Conservation (phyloP, 83 land plant species). For the Larix sibirica region DNA sequence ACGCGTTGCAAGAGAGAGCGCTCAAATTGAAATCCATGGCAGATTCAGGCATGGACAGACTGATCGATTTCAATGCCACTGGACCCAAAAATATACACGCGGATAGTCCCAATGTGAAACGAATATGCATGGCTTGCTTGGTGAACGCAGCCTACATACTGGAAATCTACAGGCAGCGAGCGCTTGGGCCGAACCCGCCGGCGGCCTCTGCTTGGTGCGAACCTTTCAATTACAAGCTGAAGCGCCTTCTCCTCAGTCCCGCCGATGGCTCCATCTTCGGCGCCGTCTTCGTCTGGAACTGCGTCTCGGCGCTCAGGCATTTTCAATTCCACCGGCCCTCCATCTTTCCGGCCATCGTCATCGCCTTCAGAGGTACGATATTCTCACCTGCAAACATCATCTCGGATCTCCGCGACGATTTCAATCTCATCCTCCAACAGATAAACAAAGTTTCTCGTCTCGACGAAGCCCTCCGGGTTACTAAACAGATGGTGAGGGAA, state of each 20-base stretch:
- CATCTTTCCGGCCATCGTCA: background rate
- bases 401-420: constrained; percentile 10
- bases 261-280: constrained; percentile 12
- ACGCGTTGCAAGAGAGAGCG: no score
- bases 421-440: constrained; percentile 7
- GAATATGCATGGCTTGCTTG: constrained; percentile 7
- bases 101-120: background rate
- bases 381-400: background rate
- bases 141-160: background rate
- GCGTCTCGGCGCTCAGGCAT: background rate
- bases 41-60: background rate
- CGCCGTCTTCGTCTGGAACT: background rate
- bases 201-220: background rate
- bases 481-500: background rate
- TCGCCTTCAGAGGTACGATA: constrained; percentile 8
- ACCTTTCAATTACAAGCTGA: background rate
- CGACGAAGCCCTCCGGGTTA: background rate
- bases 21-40: background rate
- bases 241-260: background rate
- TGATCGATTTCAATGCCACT: background rate
- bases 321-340: background rate
- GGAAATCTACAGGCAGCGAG: background rate
- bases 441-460: constrained; percentile 6
- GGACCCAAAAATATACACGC: background rate
- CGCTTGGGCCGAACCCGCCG: background rate